Percentiles rank a stretch among this genome's conserved stretches.
Conservation (phyloP, 345 rosid genomes). For the Gossypium australe region DNA sequence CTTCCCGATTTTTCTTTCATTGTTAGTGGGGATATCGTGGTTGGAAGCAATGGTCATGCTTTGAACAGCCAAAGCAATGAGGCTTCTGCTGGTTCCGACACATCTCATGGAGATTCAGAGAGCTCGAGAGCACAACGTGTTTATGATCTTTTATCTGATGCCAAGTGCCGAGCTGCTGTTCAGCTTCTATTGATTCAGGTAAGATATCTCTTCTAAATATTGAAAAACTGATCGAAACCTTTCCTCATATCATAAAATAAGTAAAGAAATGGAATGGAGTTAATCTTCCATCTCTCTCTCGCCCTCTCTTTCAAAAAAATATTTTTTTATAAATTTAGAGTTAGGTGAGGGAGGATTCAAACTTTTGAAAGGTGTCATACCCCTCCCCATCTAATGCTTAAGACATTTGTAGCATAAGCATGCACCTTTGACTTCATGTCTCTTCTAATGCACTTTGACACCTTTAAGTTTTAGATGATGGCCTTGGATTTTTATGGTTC, state of each 20-base stretch:
- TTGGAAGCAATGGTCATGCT: conserved; percentile 27
- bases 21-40: conserved; percentile 42
- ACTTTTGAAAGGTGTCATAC: not conserved
- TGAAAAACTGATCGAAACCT: not conserved
- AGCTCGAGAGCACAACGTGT: conserved; percentile 39
- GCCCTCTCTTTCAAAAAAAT: too few relatives aligned
- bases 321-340: not conserved
- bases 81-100: conserved; percentile 39
- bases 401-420: not conserved
- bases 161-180: conserved; percentile 95
- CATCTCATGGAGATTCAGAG: conserved; percentile 46
- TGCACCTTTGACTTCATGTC: not conserved
- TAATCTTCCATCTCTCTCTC: not conserved
- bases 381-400: not conserved
- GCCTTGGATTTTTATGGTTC: not conserved
- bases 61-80: conserved; percentile 34
- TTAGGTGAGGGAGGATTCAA: not conserved
- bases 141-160: conserved; percentile 65
- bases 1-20: conserved; percentile 75
- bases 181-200: conserved; percentile 98
- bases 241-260: not conserved
- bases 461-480: not conserved
- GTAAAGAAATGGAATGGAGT: not conserved
- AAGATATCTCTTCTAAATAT: conserved; percentile 8
- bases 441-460: not conserved